Evolutionary conservation across 164 flowering plant species (phyloP), one percentile per base, ranked within the genome.

Genomic region (Warburgia ugandensis): DNA sequence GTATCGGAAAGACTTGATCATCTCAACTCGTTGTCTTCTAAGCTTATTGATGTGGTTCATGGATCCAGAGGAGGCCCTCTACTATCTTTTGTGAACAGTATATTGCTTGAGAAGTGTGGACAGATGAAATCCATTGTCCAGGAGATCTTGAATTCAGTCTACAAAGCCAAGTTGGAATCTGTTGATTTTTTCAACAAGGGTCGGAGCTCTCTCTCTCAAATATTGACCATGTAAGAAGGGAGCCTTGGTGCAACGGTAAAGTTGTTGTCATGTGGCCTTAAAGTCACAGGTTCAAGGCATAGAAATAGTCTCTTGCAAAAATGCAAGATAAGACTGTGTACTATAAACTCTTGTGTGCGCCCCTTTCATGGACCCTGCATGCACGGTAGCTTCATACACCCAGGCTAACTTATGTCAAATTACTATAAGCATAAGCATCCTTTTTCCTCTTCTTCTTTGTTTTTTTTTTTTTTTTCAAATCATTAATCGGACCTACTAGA

Each of bases 141-240:
- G 45, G 55, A 73, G 50, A 55, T 76, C 11, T 75, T 80, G 10
- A 75, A 78, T 11, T 43, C 42, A 16, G 55, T 56, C 27, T 80
- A 77, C 52, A 77, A 68, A 43, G 83, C 90, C n/a, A 41, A 68
- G 13, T 48, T 67, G 1, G 49, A 42, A 37, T 66, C 66, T 46
- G 85, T 64, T 39, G 83, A 80, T 75, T 80, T 85, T 63, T 69
- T 65, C 48, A 67, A 44, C 44, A 70, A 77, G n/a, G 78, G 90
- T 83, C 7, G 16, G 23, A 3, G 17, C 5, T 38, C 17, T 13
- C 7, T 21, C 12, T 32, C 0, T 12, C 12, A 12, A 12, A 32
- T 1, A 6, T 6, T 32, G 36, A 32, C 12, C 1, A 32, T 32
- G 10, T 32, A 6, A 12, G n/a, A n/a, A n/a, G n/a, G n/a, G n/a